A percentile compares a stretch with the other conserved stretches of the same genome.
Conservation (phyloP, 148 eudicot genomes). For the Tetragonia tetragonoides region DNA sequence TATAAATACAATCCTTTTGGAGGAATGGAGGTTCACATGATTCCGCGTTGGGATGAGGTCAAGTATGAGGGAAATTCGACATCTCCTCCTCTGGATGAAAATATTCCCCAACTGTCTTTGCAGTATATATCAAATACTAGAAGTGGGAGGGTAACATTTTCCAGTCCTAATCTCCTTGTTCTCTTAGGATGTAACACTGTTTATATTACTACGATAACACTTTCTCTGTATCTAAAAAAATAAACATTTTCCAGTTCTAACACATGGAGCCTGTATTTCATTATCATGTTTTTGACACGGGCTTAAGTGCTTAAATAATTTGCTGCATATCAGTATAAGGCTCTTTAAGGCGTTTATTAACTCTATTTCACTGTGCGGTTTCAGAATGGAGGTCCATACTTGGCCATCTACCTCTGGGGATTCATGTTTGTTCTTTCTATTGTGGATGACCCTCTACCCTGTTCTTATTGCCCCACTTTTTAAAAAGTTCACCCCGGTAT, state of each 20-base stretch:
- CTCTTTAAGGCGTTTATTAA: neutral
- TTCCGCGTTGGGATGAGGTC: neutral
- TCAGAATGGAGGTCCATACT: slow-evolving; percentile 99
- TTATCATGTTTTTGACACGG: neutral
- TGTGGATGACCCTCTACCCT: slow-evolving; percentile 94
- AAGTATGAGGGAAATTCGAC: neutral
- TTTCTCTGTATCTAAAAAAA: too few species aligned
- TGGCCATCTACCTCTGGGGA: slow-evolving; percentile 97
- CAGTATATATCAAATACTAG: neutral
- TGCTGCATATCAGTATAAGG: neutral
- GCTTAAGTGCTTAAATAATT: neutral
- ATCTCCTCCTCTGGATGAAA: neutral
- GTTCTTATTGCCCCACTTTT: slow-evolving; percentile 90
- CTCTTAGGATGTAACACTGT: too few species aligned
- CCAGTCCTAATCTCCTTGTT: neutral
- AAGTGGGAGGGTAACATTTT: neutral
- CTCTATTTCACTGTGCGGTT: slow-evolving; percentile 25
- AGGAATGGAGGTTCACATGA: neutral
- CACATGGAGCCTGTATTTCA: neutral
- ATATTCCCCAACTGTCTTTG: neutral
- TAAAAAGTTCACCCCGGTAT: slow-evolving; percentile 96
- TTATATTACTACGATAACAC: too few species aligned
- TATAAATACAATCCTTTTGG: neutral
- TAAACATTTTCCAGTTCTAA: neutral
- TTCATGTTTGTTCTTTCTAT: slow-evolving; percentile 85